Evolutionary conservation across 441 rosid species (phyloP).

Genomic region (Pelargonium myrrhifolium): DNA sequence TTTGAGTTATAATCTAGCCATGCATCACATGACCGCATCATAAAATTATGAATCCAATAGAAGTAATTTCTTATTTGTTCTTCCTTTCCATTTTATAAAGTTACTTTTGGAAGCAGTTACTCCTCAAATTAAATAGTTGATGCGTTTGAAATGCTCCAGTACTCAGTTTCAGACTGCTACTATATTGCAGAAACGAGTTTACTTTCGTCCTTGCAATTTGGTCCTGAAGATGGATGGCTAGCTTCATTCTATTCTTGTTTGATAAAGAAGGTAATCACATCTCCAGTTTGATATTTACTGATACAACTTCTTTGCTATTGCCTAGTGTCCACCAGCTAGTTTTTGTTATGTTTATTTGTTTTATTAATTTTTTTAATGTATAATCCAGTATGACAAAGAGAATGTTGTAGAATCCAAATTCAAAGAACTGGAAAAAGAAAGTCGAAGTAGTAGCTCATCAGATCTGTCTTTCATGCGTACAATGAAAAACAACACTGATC

Average conservation of each 20-base stretch:
- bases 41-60: background rate
- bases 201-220: conserved; percentile 74
- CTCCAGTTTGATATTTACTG: conserved; percentile 4
- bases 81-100: background rate
- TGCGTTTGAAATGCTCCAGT: conserved; percentile 6
- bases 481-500: conserved; percentile 72
- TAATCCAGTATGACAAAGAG: conserved; percentile 61
- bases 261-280: conserved; percentile 57
- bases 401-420: conserved; percentile 72
- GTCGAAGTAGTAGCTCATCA: conserved; percentile 34
- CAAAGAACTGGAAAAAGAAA: conserved; percentile 70
- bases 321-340: background rate
- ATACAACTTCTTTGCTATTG: conserved; percentile 2
- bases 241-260: conserved; percentile 86
- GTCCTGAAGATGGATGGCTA: conserved; percentile 88
- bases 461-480: conserved; percentile 47
- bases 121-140: background rate
- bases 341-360: background rate
- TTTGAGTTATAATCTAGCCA: conserved; percentile 7
- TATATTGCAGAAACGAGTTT: conserved; percentile 54
- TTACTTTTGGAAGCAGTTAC: background rate
- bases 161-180: conserved; percentile 2
- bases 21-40: background rate
- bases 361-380: conserved; percentile 7
- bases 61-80: background rate